Base-by-base conservation (phyloP, 2,329 filamentous ascomycete species). In the Penicillium sp. region DNA sequence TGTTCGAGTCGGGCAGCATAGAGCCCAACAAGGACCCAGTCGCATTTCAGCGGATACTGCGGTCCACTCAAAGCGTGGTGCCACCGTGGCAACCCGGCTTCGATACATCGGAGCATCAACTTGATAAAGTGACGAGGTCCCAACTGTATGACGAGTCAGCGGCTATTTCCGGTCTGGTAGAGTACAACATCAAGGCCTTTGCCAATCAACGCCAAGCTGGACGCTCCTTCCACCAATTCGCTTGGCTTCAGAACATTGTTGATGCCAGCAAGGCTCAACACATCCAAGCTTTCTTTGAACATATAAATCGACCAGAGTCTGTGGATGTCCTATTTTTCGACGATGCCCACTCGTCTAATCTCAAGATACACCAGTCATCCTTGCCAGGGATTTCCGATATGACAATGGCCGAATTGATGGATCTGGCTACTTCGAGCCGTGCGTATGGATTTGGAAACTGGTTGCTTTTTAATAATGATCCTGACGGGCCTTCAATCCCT, bases 401-500 rank as follows among this genome's bases (percentile, higher is more conserved):
- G 5, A 72, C 79, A 2, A 67, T 84, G 39, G 79, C 76, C 2
- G 70, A 72, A 20, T 64, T 84, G 22, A 68, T 85, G 20, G 78
- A 82, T 52, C 58, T 83, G 25, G 69, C 75, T 20, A 79, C 75
- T 0, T 69, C 75, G 18, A 69, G 75, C 13, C 72, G 73, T 45
- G 65, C 74, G 7, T 79, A 74, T 52, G 73, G 76, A 14, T 70
- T 84, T 47, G 81, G 78, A 4, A 71, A 75, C 28, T 82, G 78
- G 76, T 66, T 85, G 11, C 66, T 85, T 1, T 75, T 77, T 48
- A 77, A 76, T 0, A 60, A 74, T 9, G 80, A 81, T 55, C 56
- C 80, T 13, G 80, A 83, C 57, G 80, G 79, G 0, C 79, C 81
- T n/a, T 54, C 79, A 2, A 80, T 85, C 22, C 67, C 74, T 20